A percentile compares a stretch with the other conserved stretches of the same genome.
phyloP scores from a whole-genome alignment of 1,284 basidiomycete species.

The Microbotryum silenes-acaulis region DNA sequence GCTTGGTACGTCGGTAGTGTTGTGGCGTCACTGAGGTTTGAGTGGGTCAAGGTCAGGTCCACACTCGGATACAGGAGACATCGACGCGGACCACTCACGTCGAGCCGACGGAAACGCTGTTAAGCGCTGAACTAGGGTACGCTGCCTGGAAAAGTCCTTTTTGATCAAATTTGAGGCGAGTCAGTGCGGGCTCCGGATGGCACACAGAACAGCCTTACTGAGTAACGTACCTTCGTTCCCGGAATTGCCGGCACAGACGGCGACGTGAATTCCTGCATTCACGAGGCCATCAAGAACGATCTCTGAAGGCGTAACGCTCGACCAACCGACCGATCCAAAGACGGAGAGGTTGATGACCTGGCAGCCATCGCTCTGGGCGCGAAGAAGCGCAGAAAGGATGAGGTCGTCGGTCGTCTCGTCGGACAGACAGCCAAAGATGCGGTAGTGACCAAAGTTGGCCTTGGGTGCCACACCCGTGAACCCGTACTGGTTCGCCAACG shows the following conservation, averaged over 20 bases:
- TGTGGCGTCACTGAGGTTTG: background rate
- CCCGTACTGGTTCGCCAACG: slow-evolving; percentile 22
- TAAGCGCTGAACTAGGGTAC: slow-evolving; percentile 11
- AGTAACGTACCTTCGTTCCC: slow-evolving; percentile 15
- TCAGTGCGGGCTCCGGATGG: too few relatives aligned
- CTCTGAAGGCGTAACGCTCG: slow-evolving; percentile 11
- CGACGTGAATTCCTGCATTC: slow-evolving; percentile 8
- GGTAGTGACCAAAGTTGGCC: slow-evolving; percentile 25
- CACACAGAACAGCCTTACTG: too few relatives aligned
- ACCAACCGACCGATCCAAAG: slow-evolving; percentile 18
- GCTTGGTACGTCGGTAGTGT: slow-evolving; percentile 30
- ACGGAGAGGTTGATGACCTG: slow-evolving; percentile 26
- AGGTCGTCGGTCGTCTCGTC: slow-evolving; percentile 13
- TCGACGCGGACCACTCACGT: background rate
- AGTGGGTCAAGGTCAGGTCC: too few relatives aligned
- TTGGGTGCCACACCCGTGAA: slow-evolving; percentile 31
- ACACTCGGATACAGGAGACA: too few relatives aligned
- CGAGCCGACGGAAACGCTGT: slow-evolving; percentile 11
- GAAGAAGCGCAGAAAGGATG: slow-evolving; percentile 8
- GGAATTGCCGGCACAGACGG: slow-evolving; percentile 21
- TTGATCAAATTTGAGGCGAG: too few relatives aligned
- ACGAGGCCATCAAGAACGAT: slow-evolving; percentile 18
- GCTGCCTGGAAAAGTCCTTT: slow-evolving; percentile 16
- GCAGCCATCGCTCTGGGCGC: slow-evolving; percentile 12
- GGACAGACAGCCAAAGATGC: slow-evolving; percentile 8